Conservation (phyloP, 805 yeast genomes). For the Soucietia sequanensis region DNA sequence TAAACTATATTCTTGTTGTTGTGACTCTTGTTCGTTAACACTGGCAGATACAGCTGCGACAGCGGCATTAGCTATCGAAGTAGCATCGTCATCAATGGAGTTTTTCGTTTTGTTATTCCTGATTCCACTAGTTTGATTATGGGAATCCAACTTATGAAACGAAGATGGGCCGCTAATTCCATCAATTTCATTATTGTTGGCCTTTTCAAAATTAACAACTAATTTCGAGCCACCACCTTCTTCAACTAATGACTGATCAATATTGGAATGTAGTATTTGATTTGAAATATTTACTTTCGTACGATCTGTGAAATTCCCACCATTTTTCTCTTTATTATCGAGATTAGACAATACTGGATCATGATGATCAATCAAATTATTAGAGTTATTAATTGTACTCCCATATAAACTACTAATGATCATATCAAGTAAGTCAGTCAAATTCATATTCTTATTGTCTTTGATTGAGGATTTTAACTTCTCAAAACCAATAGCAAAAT, state of each 20-base stretch:
- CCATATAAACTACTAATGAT: constrained; percentile 10
- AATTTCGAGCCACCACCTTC: neutral
- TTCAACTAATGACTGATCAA: neutral
- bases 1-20: constrained; percentile 35
- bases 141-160: neutral
- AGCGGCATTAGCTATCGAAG: constrained; percentile 36
- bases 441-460: constrained; percentile 26
- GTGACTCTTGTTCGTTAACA: constrained; percentile 25
- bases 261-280: too few species aligned
- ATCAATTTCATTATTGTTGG: neutral
- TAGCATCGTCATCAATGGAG: constrained; percentile 22
- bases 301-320: too few species aligned
- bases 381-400: neutral
- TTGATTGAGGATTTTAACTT: constrained; percentile 53
- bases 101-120: constrained; percentile 1
- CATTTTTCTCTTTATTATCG: too few species aligned
- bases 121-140: neutral
- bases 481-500: constrained; percentile 61
- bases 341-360: too few species aligned
- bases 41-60: constrained; percentile 35
- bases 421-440: constrained; percentile 13
- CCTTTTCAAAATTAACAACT: neutral
- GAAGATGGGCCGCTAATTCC: neutral
- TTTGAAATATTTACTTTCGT: too few species aligned
- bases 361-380: neutral